Evolutionary conservation across 169 alveolate genomes (phyloP), one percentile per base, ranked within the genome.

Genomic region (Cyclospora cayetanensis): DNA sequence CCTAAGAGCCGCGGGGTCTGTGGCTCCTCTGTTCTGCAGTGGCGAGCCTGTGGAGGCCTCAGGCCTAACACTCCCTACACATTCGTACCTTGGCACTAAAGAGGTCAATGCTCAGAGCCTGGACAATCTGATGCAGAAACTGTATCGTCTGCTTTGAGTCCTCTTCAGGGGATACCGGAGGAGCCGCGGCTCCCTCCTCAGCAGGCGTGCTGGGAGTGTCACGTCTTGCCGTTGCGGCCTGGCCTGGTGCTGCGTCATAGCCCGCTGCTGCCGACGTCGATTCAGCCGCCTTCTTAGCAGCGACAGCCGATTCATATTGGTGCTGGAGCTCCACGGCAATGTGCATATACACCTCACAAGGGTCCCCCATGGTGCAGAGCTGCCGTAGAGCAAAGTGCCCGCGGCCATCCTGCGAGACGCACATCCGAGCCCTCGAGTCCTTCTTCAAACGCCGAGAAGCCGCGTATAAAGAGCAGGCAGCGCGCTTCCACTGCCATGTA

Each of bases 351-450:
- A 79, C 89, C 74, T 79, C 89, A n/a, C 89, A 79, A 12, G 89
- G 89, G 43, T 79, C 43, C 89, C 89, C 43, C 89, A 79, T 79
- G 34, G 89, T 79, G 89, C 89, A 79, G 34, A 79, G 42, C 72
- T 79, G 89, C 72, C 89, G 43, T 72, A 79, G 50, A 29, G 52
- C 89, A 37, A 79, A 79, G 52, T 79, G 89, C 29, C 89, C 89
- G 37, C 89, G 46, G 31, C 89, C 11, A 43, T 79, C 89, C 89
- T 79, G 41, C 42, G 27, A n/a, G 55, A 50, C 89, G 52, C n/a
- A n/a, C n/a, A n/a, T n/a, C n/a, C n/a, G n/a, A n/a, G n/a, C n/a
- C n/a, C n/a, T n/a, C n/a, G n/a, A n/a, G n/a, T n/a, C n/a, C n/a
- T n/a, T n/a, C n/a, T n/a, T n/a, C n/a, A n/a, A n/a, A n/a, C n/a